Base-by-base conservation (phyloP, 306 rosid genomes). In the Vigna hirtella region DNA sequence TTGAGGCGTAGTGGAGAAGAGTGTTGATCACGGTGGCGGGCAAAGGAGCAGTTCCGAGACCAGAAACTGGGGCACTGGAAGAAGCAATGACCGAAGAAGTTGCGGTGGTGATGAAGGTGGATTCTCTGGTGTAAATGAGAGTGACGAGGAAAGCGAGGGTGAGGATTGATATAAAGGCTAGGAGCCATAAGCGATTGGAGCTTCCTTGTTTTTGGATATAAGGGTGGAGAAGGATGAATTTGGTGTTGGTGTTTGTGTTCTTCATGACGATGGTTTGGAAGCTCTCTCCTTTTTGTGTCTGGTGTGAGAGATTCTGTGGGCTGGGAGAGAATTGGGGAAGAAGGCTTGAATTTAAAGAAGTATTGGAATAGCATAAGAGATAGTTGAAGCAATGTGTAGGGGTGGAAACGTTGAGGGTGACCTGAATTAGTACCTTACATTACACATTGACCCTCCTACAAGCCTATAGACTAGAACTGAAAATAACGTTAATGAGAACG, bases 161-260 rank as follows among this genome's bases (percentile, higher is more conserved):
- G 96, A 88, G 92, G 84, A 93, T 63, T 11, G 98, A 95, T 43
- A 90, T 45, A 84, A 93, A 85, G 58, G 96, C 96, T 0, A 95
- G 82, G 45, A 95, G 94, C 98, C 96, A 91, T 38, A 93, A 49
- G 17, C 92, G 90, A 67, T 89, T 91, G 71, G 99, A 95, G 87
- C 78, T 86, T 66, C 98, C 98, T 77, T 95, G 99, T 74, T 95
- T 95, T 59, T 93, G 99, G 86, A 95, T 93, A 69, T 95, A 95
- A 9, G 99, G 99, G 66, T 95, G 99, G 66, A 95, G 98, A 70
- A 95, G 99, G 73, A 95, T 95, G 66, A 95, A 90, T 83, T 93
- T 95, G 13, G 99, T 93, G 86, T 91, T 89, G 53, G 17, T 74
- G 74, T 84, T 85, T 70, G 62, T 82, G 95, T 87, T 89, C 86